Base-by-base conservation (phyloP, 106 monocot species). In the Dendrobium chrysotoxum region DNA sequence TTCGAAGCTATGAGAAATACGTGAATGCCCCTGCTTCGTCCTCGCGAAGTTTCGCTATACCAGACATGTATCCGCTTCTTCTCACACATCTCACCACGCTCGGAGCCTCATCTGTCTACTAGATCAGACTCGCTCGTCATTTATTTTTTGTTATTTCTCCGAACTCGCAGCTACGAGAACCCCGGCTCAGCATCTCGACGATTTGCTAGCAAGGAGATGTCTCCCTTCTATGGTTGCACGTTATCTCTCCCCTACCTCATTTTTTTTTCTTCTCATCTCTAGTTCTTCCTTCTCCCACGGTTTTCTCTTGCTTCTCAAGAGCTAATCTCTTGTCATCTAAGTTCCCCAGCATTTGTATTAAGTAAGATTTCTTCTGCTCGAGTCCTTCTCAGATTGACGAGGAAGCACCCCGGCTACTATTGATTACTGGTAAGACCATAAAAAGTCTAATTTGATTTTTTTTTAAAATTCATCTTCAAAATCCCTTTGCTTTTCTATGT, bases 321-420 rank as follows among this genome's bases (percentile, higher is more conserved):
- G 75, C 75, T 26, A 25, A 75, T 45, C 75, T 23, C 23, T 75
- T 46, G 45, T 9, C 26, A 75, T 75, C n/a, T 13, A 25, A 75
- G 45, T 45, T 23, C 23, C 45, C 20, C 23, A 46, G 42, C 42
- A 10, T 46, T 75, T 45, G 25, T 45, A 46, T 10, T 4, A 45
- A 25, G 45, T 45, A 2, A 6, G 21, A n/a, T 75, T 75, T 75
- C 45, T 75, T 45, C 75, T 45, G 75, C 10, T 75, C 75, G 2
- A n/a, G 46, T 75, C 10, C 46, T 75, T 75, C 75, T 46, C 45
- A 23, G 40, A 74, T 31, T 18, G 73, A 74, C 40, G 40, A 74
- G 20, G 20, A 74, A 2, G 40, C 11, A 17, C 40, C 3, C 45
- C 75, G 23, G 12, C 45, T 1, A n/a, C 75, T 11, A 75, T 75